phyloP scores from a whole-genome alignment of 345 rosid species.

The Aegle marmelos region DNA sequence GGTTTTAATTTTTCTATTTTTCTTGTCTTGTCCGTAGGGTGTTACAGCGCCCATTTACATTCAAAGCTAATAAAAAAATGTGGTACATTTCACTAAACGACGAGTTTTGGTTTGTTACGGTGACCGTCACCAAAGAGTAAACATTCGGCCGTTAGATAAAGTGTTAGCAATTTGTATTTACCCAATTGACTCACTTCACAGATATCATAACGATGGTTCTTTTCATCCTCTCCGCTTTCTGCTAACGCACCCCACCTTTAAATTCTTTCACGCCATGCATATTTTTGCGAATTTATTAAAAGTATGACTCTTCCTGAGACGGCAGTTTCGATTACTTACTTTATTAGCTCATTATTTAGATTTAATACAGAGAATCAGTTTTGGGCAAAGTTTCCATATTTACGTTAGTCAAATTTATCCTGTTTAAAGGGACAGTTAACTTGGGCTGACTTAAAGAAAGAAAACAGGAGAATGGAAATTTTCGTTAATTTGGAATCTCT shows the following conservation, averaged over 20 bases:
- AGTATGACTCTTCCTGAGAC: not conserved
- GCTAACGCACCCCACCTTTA: not conserved
- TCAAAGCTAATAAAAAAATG: not conserved
- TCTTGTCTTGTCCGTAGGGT: not conserved
- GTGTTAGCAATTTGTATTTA: too few relatives aligned
- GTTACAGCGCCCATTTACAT: not conserved
- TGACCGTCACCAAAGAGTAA: not conserved
- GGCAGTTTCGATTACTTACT: not conserved
- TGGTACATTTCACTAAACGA: not conserved
- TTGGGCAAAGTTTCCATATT: not conserved
- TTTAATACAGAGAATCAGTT: not conserved
- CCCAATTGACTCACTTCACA: not conserved
- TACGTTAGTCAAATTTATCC: not conserved
- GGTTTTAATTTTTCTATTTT: not conserved
- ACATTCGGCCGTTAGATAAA: not conserved
- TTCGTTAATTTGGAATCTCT: not conserved
- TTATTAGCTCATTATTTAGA: not conserved
- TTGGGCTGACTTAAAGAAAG: not conserved
- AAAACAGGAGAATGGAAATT: not conserved
- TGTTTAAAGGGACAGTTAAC: not conserved
- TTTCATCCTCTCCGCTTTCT: not conserved
- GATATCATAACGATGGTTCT: not conserved
- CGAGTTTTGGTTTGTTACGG: not conserved
- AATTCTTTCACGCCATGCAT: not conserved
- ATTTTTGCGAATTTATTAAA: not conserved